These are phyloP conservation scores for Schizophyllum amplum DNA, from an alignment of 1,284 basidiomycete species.

Conservation along the genomic window DNA sequence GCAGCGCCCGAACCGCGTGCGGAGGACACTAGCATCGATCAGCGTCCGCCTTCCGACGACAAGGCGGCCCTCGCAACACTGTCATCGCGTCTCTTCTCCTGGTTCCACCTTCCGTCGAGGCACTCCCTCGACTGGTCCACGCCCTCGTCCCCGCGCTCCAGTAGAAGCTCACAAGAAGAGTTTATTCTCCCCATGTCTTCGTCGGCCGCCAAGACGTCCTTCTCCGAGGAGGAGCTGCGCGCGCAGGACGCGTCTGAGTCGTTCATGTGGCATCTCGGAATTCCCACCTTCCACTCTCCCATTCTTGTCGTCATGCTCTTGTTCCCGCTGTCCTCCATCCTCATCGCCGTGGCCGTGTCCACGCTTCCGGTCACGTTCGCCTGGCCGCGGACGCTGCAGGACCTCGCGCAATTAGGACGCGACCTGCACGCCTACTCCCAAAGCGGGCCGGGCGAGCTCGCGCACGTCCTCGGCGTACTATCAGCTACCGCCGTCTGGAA, in stretches of 20 bases:
- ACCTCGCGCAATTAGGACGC: slow-evolving; percentile 64
- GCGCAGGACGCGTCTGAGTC: slow-evolving; percentile 29
- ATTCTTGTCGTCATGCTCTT: slow-evolving; percentile 59
- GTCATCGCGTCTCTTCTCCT: slow-evolving; percentile 2
- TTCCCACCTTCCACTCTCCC: slow-evolving; percentile 46
- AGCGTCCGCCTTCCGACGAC: background rate
- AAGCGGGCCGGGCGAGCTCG: slow-evolving; percentile 50
- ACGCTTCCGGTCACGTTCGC: slow-evolving; percentile 63
- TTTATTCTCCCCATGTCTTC: slow-evolving; percentile 66
- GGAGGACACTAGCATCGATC: background rate
- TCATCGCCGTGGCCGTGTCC: slow-evolving; percentile 33
- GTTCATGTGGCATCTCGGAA: slow-evolving; percentile 31
- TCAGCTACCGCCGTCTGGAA: slow-evolving; percentile 86
- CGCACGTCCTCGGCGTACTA: slow-evolving; percentile 75
- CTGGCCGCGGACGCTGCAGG: slow-evolving; percentile 68
- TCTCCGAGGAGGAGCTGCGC: slow-evolving; percentile 31
- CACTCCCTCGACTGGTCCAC: slow-evolving; percentile 23
- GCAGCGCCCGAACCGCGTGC: slow-evolving; percentile 6
- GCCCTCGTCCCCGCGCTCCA: slow-evolving; percentile 46
- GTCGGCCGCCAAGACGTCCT: slow-evolving; percentile 43
- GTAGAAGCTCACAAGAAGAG: slow-evolving; percentile 30
- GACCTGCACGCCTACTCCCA: slow-evolving; percentile 72
- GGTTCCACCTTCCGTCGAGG: background rate
- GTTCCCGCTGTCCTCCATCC: slow-evolving; percentile 50
- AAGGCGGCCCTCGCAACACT: slow-evolving; percentile 20